phyloP scores from a whole-genome alignment of 2,329 filamentous ascomycete species.

The Diaporthe australafricana region DNA sequence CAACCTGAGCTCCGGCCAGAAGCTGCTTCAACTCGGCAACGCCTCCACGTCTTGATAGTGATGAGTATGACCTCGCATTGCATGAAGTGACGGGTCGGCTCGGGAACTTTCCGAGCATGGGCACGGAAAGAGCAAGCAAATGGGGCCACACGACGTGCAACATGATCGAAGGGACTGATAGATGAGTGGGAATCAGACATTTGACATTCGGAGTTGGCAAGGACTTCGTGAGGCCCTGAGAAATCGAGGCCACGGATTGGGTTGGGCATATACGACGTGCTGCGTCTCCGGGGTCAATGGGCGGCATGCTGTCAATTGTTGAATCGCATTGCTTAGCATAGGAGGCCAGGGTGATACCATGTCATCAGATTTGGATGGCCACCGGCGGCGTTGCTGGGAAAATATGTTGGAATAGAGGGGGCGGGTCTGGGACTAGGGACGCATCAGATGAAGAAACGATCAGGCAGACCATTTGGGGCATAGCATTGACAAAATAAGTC shows the following conservation, averaged over 20 bases:
- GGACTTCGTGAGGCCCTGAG: background rate
- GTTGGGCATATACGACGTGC: slow-evolving; percentile 8
- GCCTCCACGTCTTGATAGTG: background rate
- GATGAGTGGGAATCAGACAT: background rate
- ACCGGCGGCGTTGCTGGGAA: slow-evolving; percentile 32
- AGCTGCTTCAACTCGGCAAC: slow-evolving; percentile 61
- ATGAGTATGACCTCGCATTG: background rate
- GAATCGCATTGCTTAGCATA: slow-evolving; percentile 28
- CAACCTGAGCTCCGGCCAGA: slow-evolving; percentile 70
- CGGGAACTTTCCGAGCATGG: background rate
- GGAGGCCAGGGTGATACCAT: slow-evolving; percentile 4
- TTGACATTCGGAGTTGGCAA: slow-evolving; percentile 26
- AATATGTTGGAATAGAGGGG: slow-evolving; percentile 27
- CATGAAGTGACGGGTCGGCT: background rate
- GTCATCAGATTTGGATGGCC: slow-evolving; percentile 24
- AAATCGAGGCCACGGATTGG: background rate
- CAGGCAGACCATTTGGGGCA: background rate
- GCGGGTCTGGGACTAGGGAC: background rate
- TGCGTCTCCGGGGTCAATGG: background rate
- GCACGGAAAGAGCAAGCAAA: background rate
- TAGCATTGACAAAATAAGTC: background rate
- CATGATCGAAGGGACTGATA: background rate
- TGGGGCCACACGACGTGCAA: background rate
- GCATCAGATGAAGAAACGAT: slow-evolving; percentile 10
- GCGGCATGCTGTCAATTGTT: slow-evolving; percentile 24